Evolutionary conservation across 768 basidiomycete genomes (phyloP), one percentile per base, ranked within the genome.

Genomic region (Panaeolus papilionaceus): DNA sequence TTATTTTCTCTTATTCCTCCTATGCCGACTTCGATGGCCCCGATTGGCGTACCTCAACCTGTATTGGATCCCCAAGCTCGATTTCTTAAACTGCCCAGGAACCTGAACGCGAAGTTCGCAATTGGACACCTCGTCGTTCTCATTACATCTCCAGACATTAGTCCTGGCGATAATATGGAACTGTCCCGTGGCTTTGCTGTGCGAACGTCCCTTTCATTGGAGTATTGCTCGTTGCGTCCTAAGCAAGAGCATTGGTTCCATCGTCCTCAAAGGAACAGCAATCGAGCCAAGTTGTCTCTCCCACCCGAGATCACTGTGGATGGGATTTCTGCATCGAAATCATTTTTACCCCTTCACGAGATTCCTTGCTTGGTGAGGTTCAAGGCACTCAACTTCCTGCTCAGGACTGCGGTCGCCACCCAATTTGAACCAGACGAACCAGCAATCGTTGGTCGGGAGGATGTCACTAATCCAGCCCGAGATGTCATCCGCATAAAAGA

Each of bases 111-210:
- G 26, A 86, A 89, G 37, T 23, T 91, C 39, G 84, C 92, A 0
- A 69, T 96, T 51, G 85, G 83, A 1, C 86, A 86, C 40, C 79
- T 92, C 58, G 87, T 89, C 33, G 73, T 92, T 10, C 88, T 93
- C 66, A 74, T 95, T 63, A 92, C 93, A 7, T 87, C 90, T n/a
- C 86, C 85, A 40, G 96, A 97, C 75, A 83, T 95, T 64, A 94
- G 94, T 69, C 93, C 93, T 0, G 78, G 83, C 0, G 91, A 91
- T 64, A 84, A 85, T 44, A 76, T 86, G 65, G 87, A 87, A 54
- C 80, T 93, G 12, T 89, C 88, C 3, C 86, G 93, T 37, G 94
- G 94, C 3, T 76, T 93, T 65, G 88, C 89, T 2, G 72, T 89
- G 37, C 85, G 85, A 26, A 87, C 85, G 0, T 81, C 87, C 2